A percentile compares a stretch with the other conserved stretches of the same genome.
Evolutionary conservation across 2,329 filamentous ascomycete species (phyloP).

Genomic region (Aspergillus sp.): DNA sequence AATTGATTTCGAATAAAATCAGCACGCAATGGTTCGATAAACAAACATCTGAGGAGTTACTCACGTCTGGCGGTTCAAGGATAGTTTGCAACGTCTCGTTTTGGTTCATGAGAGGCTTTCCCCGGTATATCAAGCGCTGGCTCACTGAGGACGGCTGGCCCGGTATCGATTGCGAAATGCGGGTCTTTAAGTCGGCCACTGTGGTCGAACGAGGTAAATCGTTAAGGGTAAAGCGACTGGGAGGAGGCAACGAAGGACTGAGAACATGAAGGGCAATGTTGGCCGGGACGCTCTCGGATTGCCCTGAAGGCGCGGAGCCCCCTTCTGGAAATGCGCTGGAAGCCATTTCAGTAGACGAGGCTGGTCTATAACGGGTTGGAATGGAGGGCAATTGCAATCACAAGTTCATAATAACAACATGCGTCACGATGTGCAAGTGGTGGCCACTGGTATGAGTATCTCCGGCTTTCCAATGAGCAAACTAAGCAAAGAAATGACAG

Average conservation of each 20-base stretch:
- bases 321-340: background rate
- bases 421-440: background rate
- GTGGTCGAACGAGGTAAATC: constrained; percentile 37
- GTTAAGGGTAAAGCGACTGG: constrained; percentile 31
- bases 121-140: constrained; percentile 55
- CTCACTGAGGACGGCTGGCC: constrained; percentile 37
- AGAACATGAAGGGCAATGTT: constrained; percentile 33
- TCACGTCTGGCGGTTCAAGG: constrained; percentile 46
- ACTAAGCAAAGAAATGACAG: background rate
- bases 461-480: background rate
- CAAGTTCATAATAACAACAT: background rate
- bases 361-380: background rate
- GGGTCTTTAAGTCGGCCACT: constrained; percentile 47
- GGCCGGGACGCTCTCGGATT: background rate
- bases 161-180: constrained; percentile 45
- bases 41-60: constrained; percentile 13
- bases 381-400: background rate
- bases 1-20: background rate
- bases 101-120: constrained; percentile 47
- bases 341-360: background rate
- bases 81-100: constrained; percentile 43
- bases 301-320: constrained; percentile 2
- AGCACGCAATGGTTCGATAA: constrained; percentile 1
- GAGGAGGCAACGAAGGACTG: constrained; percentile 34
- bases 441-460: background rate